Evolutionary conservation across 2,329 filamentous ascomycete species (phyloP).

Genomic region (Polychaeton citri): DNA sequence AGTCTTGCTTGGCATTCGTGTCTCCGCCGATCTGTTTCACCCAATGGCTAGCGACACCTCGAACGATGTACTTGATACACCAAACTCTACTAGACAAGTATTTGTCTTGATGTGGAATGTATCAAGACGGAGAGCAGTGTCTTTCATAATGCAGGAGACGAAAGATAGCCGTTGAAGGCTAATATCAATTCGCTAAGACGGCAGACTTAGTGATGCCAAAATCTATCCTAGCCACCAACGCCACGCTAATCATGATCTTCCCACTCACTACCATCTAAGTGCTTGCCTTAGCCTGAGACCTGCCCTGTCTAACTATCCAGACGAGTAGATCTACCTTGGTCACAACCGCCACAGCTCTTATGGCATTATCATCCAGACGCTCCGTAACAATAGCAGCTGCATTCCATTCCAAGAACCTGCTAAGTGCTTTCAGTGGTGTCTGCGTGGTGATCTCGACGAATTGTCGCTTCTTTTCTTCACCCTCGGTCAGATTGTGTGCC

Average conservation of each 20-base stretch:
- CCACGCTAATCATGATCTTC: neutral
- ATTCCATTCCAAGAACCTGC: conserved; percentile 97
- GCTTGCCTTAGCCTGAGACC: neutral
- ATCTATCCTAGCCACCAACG: neutral
- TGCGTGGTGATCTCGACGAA: conserved; percentile 93
- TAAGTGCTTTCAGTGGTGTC: conserved; percentile 69
- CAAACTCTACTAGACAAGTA: no score
- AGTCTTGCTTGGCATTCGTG: no score
- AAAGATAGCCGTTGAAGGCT: neutral
- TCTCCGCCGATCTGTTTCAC: no score
- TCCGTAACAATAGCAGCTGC: conserved; percentile 91
- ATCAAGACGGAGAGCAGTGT: no score
- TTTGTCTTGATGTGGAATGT: no score
- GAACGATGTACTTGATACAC: no score
- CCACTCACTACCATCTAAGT: no score
- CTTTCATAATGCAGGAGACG: no score
- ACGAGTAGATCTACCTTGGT: conserved; percentile 93
- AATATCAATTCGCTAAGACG: neutral
- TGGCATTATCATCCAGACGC: conserved; percentile 33
- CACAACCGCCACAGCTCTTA: conserved; percentile 77
- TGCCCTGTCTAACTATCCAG: conserved; percentile 66
- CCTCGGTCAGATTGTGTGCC: conserved; percentile 37
- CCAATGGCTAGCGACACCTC: no score
- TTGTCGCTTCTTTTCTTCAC: conserved; percentile 38
- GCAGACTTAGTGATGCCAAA: neutral